Conservation (phyloP, 805 yeast genomes). For the Yueomyces sinensis region DNA sequence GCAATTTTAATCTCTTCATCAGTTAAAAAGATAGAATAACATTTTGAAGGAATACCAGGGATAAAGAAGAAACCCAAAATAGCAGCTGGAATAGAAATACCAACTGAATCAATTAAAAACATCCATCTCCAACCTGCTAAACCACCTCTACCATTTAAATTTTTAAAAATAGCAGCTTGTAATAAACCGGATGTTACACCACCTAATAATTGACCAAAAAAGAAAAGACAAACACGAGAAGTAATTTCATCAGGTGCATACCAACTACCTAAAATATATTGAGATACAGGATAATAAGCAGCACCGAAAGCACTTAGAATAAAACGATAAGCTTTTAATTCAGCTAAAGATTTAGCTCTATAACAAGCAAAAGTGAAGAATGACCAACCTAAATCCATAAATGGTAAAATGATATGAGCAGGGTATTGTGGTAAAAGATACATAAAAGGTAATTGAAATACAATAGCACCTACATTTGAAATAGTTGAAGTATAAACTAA, state of each 20-base stretch:
- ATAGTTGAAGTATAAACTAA: conserved; percentile 46
- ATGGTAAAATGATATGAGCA: conserved; percentile 34
- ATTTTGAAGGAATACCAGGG: conserved; percentile 50
- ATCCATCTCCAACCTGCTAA: conserved; percentile 56
- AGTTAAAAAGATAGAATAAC: conserved; percentile 40
- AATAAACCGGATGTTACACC: conserved; percentile 43
- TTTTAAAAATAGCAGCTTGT: conserved; percentile 30
- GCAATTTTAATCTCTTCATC: conserved; percentile 49
- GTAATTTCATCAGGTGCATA: conserved; percentile 45
- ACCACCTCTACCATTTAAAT: conserved; percentile 32
- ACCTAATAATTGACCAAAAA: conserved; percentile 37
- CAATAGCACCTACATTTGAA: conserved; percentile 47
- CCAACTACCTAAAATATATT: conserved; percentile 48
- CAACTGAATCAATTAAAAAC: conserved; percentile 49
- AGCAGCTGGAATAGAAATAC: conserved; percentile 35
- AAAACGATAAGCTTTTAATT: conserved; percentile 50
- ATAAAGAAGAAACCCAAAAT: conserved; percentile 33
- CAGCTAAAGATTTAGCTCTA: conserved; percentile 34
- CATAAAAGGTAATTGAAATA: conserved; percentile 56
- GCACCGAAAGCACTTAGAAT: conserved; percentile 61
- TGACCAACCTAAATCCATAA: conserved; percentile 57
- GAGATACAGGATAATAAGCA: conserved; percentile 50
- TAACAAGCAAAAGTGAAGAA: conserved; percentile 46
- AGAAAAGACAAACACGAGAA: conserved; percentile 50
- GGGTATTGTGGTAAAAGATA: conserved; percentile 44